These are phyloP conservation scores for Cercospora sesami DNA, from an alignment of 2,329 filamentous ascomycete species.

Conservation along the genomic window DNA sequence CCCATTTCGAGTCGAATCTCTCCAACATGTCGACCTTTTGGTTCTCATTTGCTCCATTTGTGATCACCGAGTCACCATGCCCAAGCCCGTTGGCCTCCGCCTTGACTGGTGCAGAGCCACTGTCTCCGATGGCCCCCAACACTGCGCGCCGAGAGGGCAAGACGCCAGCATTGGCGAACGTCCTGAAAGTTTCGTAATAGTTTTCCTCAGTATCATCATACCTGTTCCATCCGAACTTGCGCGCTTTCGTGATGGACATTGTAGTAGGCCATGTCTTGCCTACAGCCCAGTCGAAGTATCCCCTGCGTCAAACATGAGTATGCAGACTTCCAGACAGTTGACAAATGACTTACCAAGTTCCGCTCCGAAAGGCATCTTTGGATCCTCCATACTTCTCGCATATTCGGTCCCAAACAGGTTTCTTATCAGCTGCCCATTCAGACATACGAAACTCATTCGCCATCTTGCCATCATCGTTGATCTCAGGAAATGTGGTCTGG, in stretches of 20 bases:
- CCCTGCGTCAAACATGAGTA: not conserved
- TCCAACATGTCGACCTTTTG: not conserved
- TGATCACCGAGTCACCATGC: not conserved
- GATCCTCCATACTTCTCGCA: not conserved
- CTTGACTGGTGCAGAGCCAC: not conserved
- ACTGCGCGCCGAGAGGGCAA: not conserved
- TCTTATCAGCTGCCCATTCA: not conserved
- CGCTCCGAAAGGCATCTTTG: not conserved
- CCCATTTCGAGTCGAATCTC: not conserved
- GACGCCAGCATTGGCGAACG: not conserved
- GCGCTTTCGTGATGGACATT: not conserved
- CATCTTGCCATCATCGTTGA: not conserved
- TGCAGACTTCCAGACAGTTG: not conserved
- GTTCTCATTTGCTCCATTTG: not conserved
- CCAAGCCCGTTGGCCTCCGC: not conserved
- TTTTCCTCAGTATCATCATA: not conserved
- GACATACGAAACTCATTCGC: not conserved
- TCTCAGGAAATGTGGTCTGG: not conserved
- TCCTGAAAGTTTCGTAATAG: not conserved
- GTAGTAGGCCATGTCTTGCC: not conserved
- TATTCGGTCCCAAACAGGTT: not conserved
- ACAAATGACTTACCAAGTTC: not conserved
- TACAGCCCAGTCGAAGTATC: not conserved
- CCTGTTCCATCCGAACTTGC: not conserved
- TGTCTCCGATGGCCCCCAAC: not conserved